Base-by-base conservation (phyloP, 2,329 filamentous ascomycete species). In the Colletotrichum tropicale region DNA sequence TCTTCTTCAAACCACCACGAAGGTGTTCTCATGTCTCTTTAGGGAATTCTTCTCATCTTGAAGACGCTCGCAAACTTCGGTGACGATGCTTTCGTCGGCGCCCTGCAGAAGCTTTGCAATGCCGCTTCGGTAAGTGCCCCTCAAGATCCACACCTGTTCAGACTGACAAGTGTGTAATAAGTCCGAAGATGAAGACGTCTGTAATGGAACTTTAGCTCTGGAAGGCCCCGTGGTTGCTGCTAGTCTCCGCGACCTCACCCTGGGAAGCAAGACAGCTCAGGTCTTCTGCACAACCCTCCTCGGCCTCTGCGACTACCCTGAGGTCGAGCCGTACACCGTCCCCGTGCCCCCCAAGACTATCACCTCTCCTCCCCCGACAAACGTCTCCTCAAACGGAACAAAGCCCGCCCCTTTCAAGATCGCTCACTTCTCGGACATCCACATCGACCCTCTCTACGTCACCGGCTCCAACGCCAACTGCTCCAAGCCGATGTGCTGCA, bases 381-480 rank as follows among this genome's bases (percentile, higher is more conserved):
- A 10, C 21, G 6, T 8, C n/a, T 13, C 52, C 21, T 24, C 21
- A 13, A 56, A 56, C 12, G 24, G 52, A 56, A 16, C 52, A 56
- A 24, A 16, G 1, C 12, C 52, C 15, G 78, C 83, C 7, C 88
- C 89, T 8, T 80, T 91, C 77, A 87, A 89, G 77, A 84, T 93
- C 6, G 89, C 91, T 28, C 91, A 93, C 79, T 89, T 90, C 80
- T 91, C 89, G 15, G 91, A 93, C 77, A 90, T 91, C 56, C 91
- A 92, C 74, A 83, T 92, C 69, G 91, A 93, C 77, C 87, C 86
- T 8, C 84, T 86, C 13, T 93, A 93, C 80, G 85, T 86, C 28
- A 81, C 86, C 3, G 91, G 91, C 0, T 85, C 89, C 8, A 91
- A 86, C 78, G 86, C 88, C 26, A 85, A 91, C 75, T 93, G 91